A percentile compares a stretch with the other conserved stretches of the same genome.
phyloP scores from a whole-genome alignment of 164 flowering plant species.

The Nelumbo lutea region DNA sequence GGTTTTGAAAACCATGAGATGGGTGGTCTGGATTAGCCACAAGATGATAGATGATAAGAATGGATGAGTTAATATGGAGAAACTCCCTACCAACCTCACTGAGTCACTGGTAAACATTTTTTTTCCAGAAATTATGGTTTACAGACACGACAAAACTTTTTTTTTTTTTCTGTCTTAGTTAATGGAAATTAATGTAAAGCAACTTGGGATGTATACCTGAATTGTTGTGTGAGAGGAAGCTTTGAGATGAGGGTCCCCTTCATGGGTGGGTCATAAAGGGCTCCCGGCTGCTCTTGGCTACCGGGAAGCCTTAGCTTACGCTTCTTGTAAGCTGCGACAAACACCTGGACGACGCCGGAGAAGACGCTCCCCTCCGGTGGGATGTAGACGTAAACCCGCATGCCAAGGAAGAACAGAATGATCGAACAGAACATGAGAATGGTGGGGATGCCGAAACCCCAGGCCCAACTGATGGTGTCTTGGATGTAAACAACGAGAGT shows the following conservation, averaged over 20 bases:
- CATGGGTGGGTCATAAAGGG: conserved; percentile 10
- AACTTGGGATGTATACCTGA: conserved; percentile 14
- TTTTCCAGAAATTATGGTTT: too few relatives aligned
- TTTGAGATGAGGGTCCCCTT: conserved; percentile 1
- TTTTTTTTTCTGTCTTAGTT: too few relatives aligned
- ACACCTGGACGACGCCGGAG: conserved; percentile 48
- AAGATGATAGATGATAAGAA: too few relatives aligned
- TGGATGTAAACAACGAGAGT: conserved; percentile 78
- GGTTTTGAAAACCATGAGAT: too few relatives aligned
- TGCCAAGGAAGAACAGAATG: conserved; percentile 57
- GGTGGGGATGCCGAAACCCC: conserved; percentile 69
- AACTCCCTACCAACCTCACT: too few relatives aligned
- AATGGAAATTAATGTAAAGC: too few relatives aligned
- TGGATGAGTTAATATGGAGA: too few relatives aligned
- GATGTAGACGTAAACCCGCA: conserved; percentile 46
- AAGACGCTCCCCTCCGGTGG: conserved; percentile 70
- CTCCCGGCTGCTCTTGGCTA: background rate
- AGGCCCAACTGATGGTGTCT: conserved; percentile 58
- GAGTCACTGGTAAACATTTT: too few relatives aligned
- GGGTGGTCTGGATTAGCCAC: too few relatives aligned
- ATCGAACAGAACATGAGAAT: conserved; percentile 50
- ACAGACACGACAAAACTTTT: too few relatives aligned
- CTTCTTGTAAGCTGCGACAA: conserved; percentile 59
- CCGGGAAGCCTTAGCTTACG: conserved; percentile 34
- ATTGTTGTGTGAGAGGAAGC: conserved; percentile 16